Base-by-base conservation (phyloP, 495 filamentous ascomycete species). In the Tuber calosporum region DNA sequence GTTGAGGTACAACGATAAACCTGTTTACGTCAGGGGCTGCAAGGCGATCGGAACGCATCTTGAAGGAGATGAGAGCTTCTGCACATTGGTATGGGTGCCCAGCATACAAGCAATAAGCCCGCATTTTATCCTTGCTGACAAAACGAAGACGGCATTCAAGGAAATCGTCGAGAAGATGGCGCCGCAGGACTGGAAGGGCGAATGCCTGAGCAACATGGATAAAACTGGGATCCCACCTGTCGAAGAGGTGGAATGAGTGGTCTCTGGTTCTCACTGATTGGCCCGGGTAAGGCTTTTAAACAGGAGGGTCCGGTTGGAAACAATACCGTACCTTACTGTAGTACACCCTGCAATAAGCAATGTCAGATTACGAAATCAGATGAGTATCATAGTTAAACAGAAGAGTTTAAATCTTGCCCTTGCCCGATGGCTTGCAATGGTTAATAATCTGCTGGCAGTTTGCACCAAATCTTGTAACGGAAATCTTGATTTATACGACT, bases 111-210 rank as follows among this genome's bases (percentile, higher is more conserved):
- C 19, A 83, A 11, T 11, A 38, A 8, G 36, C 67, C 43, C 72
- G 17, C 48, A 30, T 74, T 66, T 53, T 11, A 41, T 36, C 43
- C 26, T 58, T 67, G 43, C 79, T 78, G n/a, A 79, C 75, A 81
- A 37, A 36, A 36, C 39, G 43, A 73, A 92, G 90, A 88, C 91
- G 67, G 90, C 95, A 2, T 99, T 99, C 87, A 98, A 97, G 82
- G 84, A 86, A 69, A 92, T 97, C 75, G 91, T 94, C 26, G 93
- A 97, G 82, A 92, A 93, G 77, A 95, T 93, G 80, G 94, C 92
- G 7, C 95, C 95, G 0, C 82, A 84, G 68, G 87, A 90, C 79
- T 97, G 92, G 94, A 90, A 87, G 79, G 81, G 86, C 68, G 89
- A 91, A 67, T 99, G 95, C 82, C 81, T 84, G 22, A 83, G 84